Evolutionary conservation across 1,284 basidiomycete species (phyloP), one percentile per base, ranked within the genome.

Genomic region (Moesziomyces sp.): DNA sequence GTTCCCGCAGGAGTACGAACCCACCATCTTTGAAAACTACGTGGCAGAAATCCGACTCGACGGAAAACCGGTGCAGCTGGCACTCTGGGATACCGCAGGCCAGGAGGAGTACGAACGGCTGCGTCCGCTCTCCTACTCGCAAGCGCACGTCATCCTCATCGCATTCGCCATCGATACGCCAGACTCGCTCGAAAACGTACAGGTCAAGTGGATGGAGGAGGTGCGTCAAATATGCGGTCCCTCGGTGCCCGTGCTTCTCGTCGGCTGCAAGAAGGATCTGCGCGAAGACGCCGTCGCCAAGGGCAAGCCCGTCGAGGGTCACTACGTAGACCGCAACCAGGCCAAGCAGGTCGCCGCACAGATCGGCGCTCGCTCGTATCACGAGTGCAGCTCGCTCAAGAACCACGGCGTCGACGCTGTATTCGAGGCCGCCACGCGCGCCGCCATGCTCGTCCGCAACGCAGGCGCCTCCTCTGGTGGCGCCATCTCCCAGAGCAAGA

Each of bases 131-230:
- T 97, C 94, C 26, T 98, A 98, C 86, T 94, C 94, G 50, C 94
- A 97, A 87, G 96, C 96, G 58, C 96, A 99, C 85, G 93, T 99
- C 81, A 97, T 99, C 84, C 89, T 99, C 74, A 98, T 99, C 82
- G 95, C 94, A 23, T 99, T 96, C 83, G 89, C 93, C 47, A 91
- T 99, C 83, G 96, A 98, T 86, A 94, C 94, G 21, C 94, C 94
- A 28, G 96, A 98, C 86, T 96, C 93, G 51, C 87, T 98, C 66
- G 96, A 98, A 77, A 98, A 98, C 85, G 95, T 98, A 19, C 89
- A 90, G 19, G 91, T 91, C 70, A 97, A 98, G 92, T 98, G 96
- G 96, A 97, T 95, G 85, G 79, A 81, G 50, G 78, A 80, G 62
- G 78, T 77, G 19, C 66, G 79, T 19, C 71, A 76, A 58, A 81